phyloP scores from a whole-genome alignment of 2,329 filamentous ascomycete species.

The Pseudogymnoascus sp. region DNA sequence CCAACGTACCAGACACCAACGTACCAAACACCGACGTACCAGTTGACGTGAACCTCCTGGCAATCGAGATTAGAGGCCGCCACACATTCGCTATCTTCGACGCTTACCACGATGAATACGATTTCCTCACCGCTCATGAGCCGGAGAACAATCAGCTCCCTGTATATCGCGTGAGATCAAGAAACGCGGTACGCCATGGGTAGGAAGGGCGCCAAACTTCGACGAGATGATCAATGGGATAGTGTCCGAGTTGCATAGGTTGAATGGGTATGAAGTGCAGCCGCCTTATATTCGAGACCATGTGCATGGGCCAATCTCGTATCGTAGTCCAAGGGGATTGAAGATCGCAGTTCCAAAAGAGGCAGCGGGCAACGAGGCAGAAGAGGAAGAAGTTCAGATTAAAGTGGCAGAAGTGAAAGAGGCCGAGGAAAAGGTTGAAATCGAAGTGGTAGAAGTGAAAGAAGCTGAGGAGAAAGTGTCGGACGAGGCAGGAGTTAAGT shows the following conservation, averaged over 20 bases:
- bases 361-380: not conserved
- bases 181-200: not conserved
- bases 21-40: not conserved
- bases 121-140: not conserved
- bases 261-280: not conserved
- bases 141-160: not conserved
- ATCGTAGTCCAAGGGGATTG: constrained; percentile 8
- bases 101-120: not conserved
- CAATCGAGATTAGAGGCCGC: not conserved
- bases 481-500: constrained; percentile 4
- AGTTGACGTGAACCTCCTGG: not conserved
- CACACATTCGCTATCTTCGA: not conserved
- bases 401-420: constrained; percentile 5
- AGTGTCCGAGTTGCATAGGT: not conserved
- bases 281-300: constrained; percentile 5
- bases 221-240: not conserved
- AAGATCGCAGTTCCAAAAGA: not conserved
- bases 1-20: too few relatives aligned
- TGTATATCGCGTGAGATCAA: not conserved
- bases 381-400: constrained; percentile 8
- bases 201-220: not conserved
- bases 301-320: constrained; percentile 6
- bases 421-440: constrained; percentile 13
- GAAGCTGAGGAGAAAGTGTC: not conserved
- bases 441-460: constrained; percentile 20